Conservation (phyloP, 768 basidiomycete genomes). For the Mycena venus region DNA sequence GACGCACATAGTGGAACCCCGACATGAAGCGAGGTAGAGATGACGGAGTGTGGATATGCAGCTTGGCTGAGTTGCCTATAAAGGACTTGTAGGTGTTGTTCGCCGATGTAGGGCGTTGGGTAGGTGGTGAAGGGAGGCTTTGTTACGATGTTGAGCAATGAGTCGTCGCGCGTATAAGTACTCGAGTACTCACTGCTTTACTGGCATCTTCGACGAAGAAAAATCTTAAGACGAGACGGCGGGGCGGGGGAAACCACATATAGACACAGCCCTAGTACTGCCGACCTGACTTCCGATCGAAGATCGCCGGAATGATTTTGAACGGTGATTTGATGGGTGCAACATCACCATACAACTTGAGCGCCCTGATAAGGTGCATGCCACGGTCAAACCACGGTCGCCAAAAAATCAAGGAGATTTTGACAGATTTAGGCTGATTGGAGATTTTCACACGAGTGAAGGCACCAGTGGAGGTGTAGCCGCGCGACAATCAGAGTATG, state of each 20-base stretch:
- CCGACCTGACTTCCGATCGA: slow-evolving; percentile 18
- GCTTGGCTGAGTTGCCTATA: slow-evolving; percentile 31
- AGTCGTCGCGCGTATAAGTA: slow-evolving; percentile 23
- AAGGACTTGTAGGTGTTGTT: slow-evolving; percentile 12
- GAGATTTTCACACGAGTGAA: slow-evolving; percentile 11
- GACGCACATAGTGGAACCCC: slow-evolving; percentile 33
- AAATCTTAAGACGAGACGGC: not conserved
- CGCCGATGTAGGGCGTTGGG: not conserved
- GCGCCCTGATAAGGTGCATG: not conserved
- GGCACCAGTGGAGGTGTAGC: not conserved
- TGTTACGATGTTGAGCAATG: slow-evolving; percentile 27
- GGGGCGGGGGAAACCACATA: slow-evolving; percentile 9
- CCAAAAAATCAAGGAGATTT: not conserved
- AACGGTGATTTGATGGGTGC: slow-evolving; percentile 2
- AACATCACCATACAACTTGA: not conserved
- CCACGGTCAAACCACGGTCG: not conserved
- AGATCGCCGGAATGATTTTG: slow-evolving; percentile 12
- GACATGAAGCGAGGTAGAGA: slow-evolving; percentile 36
- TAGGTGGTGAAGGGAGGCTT: slow-evolving; percentile 11
- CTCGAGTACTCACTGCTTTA: slow-evolving; percentile 26
- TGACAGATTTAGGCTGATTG: not conserved
- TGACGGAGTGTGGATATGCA: slow-evolving; percentile 30
- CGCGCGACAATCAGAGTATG: not conserved
- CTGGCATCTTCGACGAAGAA: slow-evolving; percentile 24
- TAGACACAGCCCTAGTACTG: slow-evolving; percentile 23